Evolutionary conservation across 2,329 filamentous ascomycete genomes (phyloP), one percentile per base, ranked within the genome.

Genomic region (Amauroascus niger): DNA sequence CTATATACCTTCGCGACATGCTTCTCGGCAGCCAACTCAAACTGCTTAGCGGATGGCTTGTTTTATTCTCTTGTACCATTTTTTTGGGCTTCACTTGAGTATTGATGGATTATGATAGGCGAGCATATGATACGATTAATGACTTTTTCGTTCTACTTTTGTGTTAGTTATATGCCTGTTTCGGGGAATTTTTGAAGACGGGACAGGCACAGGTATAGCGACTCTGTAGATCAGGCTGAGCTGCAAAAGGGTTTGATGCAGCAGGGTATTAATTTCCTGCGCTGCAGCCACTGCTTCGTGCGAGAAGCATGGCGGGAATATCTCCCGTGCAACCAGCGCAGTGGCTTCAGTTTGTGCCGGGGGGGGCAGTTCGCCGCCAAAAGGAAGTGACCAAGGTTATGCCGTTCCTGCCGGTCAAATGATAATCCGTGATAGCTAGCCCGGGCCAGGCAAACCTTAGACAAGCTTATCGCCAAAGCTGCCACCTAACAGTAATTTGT

Each of bases 401-500:
- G n/a, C 33, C 13, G 24, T 11, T 30, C 13, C 3, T 16, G n/a
- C 11, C 48, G 48, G 48, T 3, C 11, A 32, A 41, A 50, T 18
- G 16, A 32, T 50, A 43, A 14, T 50, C 48, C 48, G 37, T n/a
- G 48, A 50, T 50, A 50, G 37, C 24, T 24, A 14, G 20, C 20
- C 13, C 5, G 28, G 37, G 40, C 37, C 13, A n/a, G n/a, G n/a
- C 26, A 30, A 30, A 30, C 6, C 33, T 14, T 6, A 39, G 35
- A 18, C 35, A 39, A 16, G 47, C 47, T 50, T 43, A 50, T 43
- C 48, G 37, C 48, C 41, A 50, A 41, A 50, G 48, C 48, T 41
- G 48, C 48, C 48, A 50, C 48, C 48, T 50, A 30, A 43, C 48
- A 50, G 26, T 49, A 16, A 26, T 28, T 28, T 16, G 16, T 48